phyloP scores from a whole-genome alignment of 2,329 filamentous ascomycete genomes.

The Apiospora malaysiana region DNA sequence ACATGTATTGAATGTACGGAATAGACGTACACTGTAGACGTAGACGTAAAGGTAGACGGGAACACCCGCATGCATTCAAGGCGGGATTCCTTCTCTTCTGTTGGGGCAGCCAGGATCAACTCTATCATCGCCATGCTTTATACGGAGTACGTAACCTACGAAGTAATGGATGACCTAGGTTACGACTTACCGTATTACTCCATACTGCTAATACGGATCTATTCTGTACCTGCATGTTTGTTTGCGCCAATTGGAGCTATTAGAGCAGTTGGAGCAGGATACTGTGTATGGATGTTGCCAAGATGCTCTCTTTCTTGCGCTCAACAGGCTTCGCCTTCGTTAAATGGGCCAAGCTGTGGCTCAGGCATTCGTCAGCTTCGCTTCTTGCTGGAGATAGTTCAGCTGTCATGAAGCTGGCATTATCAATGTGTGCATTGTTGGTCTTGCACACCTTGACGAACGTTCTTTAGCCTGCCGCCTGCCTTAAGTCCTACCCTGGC shows the following conservation, averaged over 20 bases:
- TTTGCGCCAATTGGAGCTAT: too few species aligned
- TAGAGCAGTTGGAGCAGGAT: too few species aligned
- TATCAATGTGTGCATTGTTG: not conserved
- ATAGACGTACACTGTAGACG: too few species aligned
- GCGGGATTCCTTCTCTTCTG: not conserved
- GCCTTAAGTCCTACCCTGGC: not conserved
- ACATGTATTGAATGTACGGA: too few species aligned
- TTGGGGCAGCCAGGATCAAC: conserved; percentile 1
- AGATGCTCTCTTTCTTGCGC: too few species aligned
- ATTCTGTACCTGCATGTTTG: too few species aligned
- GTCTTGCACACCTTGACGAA: not conserved
- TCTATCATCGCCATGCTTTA: not conserved
- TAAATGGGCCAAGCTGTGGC: too few species aligned
- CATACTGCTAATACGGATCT: too few species aligned
- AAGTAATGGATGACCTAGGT: not conserved
- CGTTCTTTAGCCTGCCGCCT: not conserved
- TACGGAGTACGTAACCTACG: not conserved
- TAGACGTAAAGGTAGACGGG: not conserved
- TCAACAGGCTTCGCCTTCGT: too few species aligned
- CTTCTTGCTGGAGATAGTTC: too few species aligned
- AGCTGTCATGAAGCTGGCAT: not conserved
- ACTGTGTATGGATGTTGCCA: too few species aligned
- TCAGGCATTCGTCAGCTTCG: too few species aligned
- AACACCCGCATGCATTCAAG: not conserved
- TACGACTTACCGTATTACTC: not conserved